Evolutionary conservation across 192 early-diverging fungal genomes (phyloP), one percentile per base, ranked within the genome.

Genomic region (Funneliformis geosporum): DNA sequence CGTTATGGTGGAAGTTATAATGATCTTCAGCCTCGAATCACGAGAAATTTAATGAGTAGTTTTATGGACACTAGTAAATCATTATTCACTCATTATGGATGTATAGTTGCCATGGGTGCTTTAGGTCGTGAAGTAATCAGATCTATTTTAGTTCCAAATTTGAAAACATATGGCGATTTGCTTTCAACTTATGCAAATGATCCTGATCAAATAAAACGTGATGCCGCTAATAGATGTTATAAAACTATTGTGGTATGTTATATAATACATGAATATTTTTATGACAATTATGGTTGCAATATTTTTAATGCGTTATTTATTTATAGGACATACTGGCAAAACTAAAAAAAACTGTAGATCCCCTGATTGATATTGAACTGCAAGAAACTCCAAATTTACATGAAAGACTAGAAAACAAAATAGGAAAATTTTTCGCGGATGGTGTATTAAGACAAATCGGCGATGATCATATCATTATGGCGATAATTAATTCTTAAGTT

Each of bases 61-160:
- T 96, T 99, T 55, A 80, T 98, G 65, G 98, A 98, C 77, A 92
- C 93, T 10, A 84, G 87, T 21, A 96, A 96, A 79, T 90, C 94
- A 6, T 82, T 94, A 39, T 88, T 91, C 1, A 96, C 95, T 5
- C 91, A 94, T 61, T 99, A 96, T 82, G 98, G 98, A 23, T 94
- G 95, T 0, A 91, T 99, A 25, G 82, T 91, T 12, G 97, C 94
- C 0, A 76, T 99, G 27, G 85, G 88, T 27, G 84, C 88, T 25
- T 87, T 98, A 46, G 96, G 97, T 0, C 83, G 85, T 38, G 92
- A 95, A 80, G 96, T 94, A 21, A 90, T 96, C 71, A 85, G 86
- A 55, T 85, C 92, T 0, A 83, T 99, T 38, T 79, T 96, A 12
- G 82, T 94, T 28, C 95, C 95, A 18, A 94, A 95, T 79, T 84